Conservation (phyloP, 352 stramenopile species). For the Globisporangium okanoganense region DNA sequence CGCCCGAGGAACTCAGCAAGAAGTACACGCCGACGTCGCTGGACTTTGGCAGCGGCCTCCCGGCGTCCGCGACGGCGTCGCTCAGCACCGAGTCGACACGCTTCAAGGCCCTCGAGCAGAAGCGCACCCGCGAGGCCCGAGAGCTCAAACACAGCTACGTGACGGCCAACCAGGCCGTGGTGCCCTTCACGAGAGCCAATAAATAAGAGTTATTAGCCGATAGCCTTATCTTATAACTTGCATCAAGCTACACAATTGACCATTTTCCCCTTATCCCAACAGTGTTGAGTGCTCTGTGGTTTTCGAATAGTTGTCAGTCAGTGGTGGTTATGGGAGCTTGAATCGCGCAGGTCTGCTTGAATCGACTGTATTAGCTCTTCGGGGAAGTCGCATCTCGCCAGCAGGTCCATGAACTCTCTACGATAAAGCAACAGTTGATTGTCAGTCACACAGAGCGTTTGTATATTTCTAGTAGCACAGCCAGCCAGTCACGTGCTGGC, state of each 20-base stretch:
- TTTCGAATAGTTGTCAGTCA: neutral
- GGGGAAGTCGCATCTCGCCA: slow-evolving; percentile 31
- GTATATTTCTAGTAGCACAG: too few relatives aligned
- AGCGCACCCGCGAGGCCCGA: slow-evolving; percentile 30
- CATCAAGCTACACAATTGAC: neutral
- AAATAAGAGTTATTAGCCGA: slow-evolving; percentile 4
- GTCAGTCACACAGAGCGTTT: neutral
- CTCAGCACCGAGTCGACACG: slow-evolving; percentile 30
- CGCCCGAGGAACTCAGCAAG: slow-evolving; percentile 28
- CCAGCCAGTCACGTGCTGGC: neutral
- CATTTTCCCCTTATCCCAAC: neutral
- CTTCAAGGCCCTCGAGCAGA: slow-evolving; percentile 38
- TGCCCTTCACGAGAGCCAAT: slow-evolving; percentile 24
- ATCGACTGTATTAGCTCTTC: slow-evolving; percentile 28
- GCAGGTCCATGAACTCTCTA: slow-evolving; percentile 20
- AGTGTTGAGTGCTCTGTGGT: neutral
- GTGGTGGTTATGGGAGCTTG: neutral
- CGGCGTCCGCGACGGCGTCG: slow-evolving; percentile 15
- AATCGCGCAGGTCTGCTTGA: slow-evolving; percentile 14
- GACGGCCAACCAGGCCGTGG: slow-evolving; percentile 50
- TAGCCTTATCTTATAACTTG: neutral
- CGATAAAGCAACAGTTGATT: neutral
- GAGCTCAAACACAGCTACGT: slow-evolving; percentile 45
- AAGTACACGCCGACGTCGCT: slow-evolving; percentile 59
- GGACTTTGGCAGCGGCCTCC: slow-evolving; percentile 41